Evolutionary conservation across 805 yeast genomes (phyloP), one percentile per base, ranked within the genome.

Genomic region (Jamesozyma hellenica): DNA sequence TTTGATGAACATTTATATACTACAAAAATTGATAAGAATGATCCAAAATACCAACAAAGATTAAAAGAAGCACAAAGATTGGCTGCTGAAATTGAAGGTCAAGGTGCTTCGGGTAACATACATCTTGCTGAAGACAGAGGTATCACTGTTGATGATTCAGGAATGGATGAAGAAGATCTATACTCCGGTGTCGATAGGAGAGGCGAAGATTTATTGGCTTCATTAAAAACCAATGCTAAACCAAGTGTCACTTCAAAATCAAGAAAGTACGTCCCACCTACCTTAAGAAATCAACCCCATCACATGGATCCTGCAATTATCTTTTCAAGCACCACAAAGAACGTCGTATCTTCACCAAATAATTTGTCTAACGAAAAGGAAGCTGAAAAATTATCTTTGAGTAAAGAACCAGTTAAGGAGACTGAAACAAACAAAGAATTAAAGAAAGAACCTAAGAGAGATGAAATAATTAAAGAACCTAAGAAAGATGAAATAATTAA

Each of bases 101-200:
- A 75, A 50, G 67, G 72, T 6, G 57, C 68, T 38, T 71, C 79
- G 18, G 81, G 80, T 21, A 87, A 84, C 55, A 64, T 74, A 23
- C 97, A 92, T 58, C 47, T 88, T 19, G 90, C 94, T 46, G 98
- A 90, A 58, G 98, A 90, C 61, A 77, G 98, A 59, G 95, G 95
- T 19, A 45, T 77, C 13, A 53, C 59, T 14, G 72, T 82, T 29
- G 95, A 84, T 56, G 95, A 84, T 54, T 74, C 82, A 43, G 95
- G 94, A 14, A 49, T 84, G 49, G 97, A 92, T 61, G 98, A 92
- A 64, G 98, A 92, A 61, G 96, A 88, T 60, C 83, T 83, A 61
- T 92, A 88, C 56, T 86, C 96, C 4, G 96, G 96, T 37, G 98
- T 87, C 34, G 78, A 72, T 42, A 74, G 92, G 53, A 55, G 63